phyloP scores from a whole-genome alignment of 371 early-diverging fungal genomes.

The Mucor piriformis region DNA sequence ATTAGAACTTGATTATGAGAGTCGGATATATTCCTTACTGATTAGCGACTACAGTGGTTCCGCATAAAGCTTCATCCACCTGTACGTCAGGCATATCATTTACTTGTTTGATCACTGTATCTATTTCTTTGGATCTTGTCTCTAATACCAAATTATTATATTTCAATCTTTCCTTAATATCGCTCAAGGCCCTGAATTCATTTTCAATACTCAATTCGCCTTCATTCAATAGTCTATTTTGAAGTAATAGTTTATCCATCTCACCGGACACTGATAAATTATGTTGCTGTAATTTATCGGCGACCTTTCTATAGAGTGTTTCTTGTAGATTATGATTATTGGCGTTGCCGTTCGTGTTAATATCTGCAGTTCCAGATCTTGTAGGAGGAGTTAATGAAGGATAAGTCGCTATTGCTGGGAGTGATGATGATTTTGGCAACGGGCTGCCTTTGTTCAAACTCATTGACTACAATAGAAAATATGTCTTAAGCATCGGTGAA shows the following conservation, averaged over 20 bases:
- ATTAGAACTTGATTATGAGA: neutral
- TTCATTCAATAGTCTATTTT: constrained; percentile 65
- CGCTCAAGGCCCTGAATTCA: constrained; percentile 55
- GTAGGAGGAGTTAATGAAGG: neutral
- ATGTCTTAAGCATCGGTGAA: too few relatives aligned
- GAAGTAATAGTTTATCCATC: constrained; percentile 57
- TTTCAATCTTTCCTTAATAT: constrained; percentile 56
- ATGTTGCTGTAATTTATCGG: constrained; percentile 47
- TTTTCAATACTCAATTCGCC: constrained; percentile 65
- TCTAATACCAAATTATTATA: constrained; percentile 66
- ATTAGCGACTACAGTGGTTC: constrained; percentile 73
- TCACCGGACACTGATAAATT: constrained; percentile 52
- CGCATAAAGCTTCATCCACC: constrained; percentile 71
- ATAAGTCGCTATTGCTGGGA: constrained; percentile 21
- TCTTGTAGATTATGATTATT: constrained; percentile 25
- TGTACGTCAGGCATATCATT: constrained; percentile 64
- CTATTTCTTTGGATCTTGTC: constrained; percentile 57
- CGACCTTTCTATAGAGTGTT: constrained; percentile 44
- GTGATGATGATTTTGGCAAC: constrained; percentile 33
- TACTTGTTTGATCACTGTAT: constrained; percentile 52
- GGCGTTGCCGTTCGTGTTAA: neutral
- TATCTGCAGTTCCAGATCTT: constrained; percentile 6
- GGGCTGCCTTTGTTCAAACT: constrained; percentile 22
- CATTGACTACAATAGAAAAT: constrained; percentile 30
- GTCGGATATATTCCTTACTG: constrained; percentile 58